Evolutionary conservation across 2,329 filamentous ascomycete genomes (phyloP), one percentile per base, ranked within the genome.

Genomic region (Immersiporthe knoxdaviesiana): DNA sequence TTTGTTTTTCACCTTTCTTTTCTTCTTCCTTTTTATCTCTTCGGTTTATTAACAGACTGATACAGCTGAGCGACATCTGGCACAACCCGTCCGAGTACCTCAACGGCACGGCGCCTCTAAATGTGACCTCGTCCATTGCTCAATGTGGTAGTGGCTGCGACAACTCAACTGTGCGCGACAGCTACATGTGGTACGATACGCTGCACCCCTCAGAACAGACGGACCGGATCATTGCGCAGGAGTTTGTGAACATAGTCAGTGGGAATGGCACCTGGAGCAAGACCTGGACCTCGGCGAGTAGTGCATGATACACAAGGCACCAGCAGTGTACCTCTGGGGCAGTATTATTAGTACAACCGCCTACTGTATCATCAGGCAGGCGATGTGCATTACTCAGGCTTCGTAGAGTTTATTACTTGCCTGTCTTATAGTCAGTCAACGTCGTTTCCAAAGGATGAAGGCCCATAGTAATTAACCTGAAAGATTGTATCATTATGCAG

Each of bases 151-250:
- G 44, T 41, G 37, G 81, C 63, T 86, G 84, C 72, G 74, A 73
- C 68, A 71, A 73, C 35, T 68, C 72, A 16, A 54, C 77, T 2
- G 79, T 76, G 59, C 77, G 79, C 30, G 84, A 87, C 73, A 83
- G 81, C 52, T 89, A 81, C 72, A 67, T 66, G 65, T 89, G 86
- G 85, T 88, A 79, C 72, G 86, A 89, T 74, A 80, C 83, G 70
- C 74, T 90, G 76, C 88, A 90, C 78, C 86, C 86, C 1, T 84
- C 83, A 58, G 83, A 88, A 78, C 83, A 87, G 77, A 82, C 84
- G 2, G 81, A 84, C 67, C 77, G 85, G 30, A 77, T 87, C 47
- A 81, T 89, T 58, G 87, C 86, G 11, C 79, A 77, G 67, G 82
- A 84, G 65, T 88, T 89, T 75, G 78, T 87, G 3, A 79, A 82